Evolutionary conservation across 495 filamentous ascomycete genomes (phyloP), one percentile per base, ranked within the genome.

Genomic region (Aspergillus panamensis): DNA sequence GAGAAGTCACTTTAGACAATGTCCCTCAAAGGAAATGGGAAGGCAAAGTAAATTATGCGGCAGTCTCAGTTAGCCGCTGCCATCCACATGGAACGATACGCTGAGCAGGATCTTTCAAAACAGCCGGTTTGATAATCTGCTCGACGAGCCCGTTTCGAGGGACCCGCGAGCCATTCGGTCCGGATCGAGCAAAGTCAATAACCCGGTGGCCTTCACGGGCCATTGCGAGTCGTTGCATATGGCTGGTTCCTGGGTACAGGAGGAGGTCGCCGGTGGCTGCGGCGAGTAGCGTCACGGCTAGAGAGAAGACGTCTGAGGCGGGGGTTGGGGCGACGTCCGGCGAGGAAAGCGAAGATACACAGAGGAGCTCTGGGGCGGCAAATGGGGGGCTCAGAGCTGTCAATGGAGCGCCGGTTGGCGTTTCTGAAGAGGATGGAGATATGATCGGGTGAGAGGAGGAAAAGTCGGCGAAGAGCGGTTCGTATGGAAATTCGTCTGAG

Each of bases 351-450:
- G 70, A 68, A 12, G 66, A 59, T 0, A 80, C 59, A 29, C 69
- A 73, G 16, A 84, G 67, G 9, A 84, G 69, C 43, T 83, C 80
- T 0, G 84, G 84, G 29, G 83, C 81, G 13, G 82, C 75, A 65
- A 79, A 87, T 8, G 82, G 82, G 25, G 79, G 78, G 6, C 84
- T 86, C 8, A 82, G 67, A 30, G 83, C 82, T 1, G 74, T 72
- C 55, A 72, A 60, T 1, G 73, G 69, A 6, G 74, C 62, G 51
- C 64, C 61, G 3, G 57, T 63, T 8, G 48, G 47, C 35, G 67
- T 58, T 3, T 57, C 55, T 0, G 61, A 30, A 9, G 66, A 47
- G 2, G 57, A 51, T 8, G 66, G 35, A 7, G 66, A 21, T 0
- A 60, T 49, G 30, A 76, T 60, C 12, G 54, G 53, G 29, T 78